Percentiles rank a stretch among this genome's conserved stretches.
These are phyloP conservation scores for Hyaloperonospora brassicae DNA, from an alignment of 352 stramenopile species.

Conservation along the genomic window DNA sequence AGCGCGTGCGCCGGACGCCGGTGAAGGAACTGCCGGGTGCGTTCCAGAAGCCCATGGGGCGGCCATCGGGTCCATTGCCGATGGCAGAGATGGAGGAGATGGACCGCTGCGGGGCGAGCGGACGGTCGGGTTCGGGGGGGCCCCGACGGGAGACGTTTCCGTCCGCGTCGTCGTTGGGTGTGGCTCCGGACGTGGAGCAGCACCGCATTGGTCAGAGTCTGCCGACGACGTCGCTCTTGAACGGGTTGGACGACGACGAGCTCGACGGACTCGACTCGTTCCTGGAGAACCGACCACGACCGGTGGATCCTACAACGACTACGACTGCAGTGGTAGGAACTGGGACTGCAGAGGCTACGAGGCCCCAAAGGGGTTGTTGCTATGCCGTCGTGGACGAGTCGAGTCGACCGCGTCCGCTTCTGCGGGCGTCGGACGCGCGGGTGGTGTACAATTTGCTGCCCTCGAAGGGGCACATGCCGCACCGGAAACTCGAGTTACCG, in stretches of 20 bases:
- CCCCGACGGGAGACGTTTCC: conserved; percentile 11
- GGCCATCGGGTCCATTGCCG: conserved; percentile 10
- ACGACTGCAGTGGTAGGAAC: no score
- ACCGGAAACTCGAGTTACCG: conserved; percentile 6
- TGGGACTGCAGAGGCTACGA: no score
- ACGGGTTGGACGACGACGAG: conserved; percentile 6
- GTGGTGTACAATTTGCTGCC: not conserved
- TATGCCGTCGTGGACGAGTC: no score
- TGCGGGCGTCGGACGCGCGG: no score
- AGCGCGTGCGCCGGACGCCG: conserved; percentile 14
- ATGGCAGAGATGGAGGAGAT: conserved; percentile 2
- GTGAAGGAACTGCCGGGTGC: no score
- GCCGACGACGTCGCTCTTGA: conserved; percentile 7
- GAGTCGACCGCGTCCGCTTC: no score
- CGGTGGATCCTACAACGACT: not conserved
- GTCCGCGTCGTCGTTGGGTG: not conserved
- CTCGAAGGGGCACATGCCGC: conserved; percentile 7
- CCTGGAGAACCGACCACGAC: conserved; percentile 9
- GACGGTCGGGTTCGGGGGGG: not conserved
- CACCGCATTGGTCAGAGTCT: conserved; percentile 11
- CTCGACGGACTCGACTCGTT: conserved; percentile 2
- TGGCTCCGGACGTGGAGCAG: not conserved
- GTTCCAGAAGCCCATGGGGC: conserved; percentile 10
- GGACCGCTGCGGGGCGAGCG: not conserved
- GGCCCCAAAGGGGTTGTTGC: no score